A percentile compares a stretch with the other conserved stretches of the same genome.
Evolutionary conservation across 1,284 basidiomycete species (phyloP).

Genomic region (Trichosporon inkin): DNA sequence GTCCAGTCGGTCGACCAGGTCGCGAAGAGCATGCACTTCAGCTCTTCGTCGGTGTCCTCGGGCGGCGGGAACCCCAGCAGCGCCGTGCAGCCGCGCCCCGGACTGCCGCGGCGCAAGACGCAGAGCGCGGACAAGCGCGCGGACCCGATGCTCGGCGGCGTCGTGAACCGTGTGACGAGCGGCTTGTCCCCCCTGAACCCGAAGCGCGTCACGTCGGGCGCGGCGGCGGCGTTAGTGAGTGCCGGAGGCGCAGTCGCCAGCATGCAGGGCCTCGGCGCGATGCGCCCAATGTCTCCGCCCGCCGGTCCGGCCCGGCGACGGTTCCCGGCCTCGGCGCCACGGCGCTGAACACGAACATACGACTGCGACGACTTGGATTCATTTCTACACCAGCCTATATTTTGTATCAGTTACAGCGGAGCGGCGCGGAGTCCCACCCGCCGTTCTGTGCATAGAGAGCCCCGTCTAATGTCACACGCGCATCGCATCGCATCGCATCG

Average conservation of each 20-base stretch:
- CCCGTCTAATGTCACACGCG: too few relatives aligned
- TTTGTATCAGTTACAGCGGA: too few relatives aligned
- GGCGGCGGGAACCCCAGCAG: neutral
- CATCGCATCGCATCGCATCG: too few relatives aligned
- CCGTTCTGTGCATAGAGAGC: too few relatives aligned
- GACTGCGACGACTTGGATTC: too few relatives aligned
- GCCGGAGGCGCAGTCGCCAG: conserved; percentile 45
- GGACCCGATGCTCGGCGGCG: conserved; percentile 12
- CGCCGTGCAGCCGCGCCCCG: neutral
- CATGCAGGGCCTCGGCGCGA: conserved; percentile 35
- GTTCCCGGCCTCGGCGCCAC: neutral
- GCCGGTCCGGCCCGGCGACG: neutral
- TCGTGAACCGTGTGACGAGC: conserved; percentile 13
- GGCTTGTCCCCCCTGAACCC: conserved; percentile 47
- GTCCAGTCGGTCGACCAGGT: conserved; percentile 29
- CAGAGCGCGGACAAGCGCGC: conserved; percentile 17
- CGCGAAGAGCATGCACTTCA: conserved; percentile 32
- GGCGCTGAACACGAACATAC: neutral
- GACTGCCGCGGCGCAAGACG: conserved; percentile 20
- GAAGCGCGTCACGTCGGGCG: conserved; percentile 27
- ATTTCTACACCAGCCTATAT: too few relatives aligned
- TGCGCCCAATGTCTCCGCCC: conserved; percentile 38
- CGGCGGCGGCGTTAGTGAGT: conserved; percentile 24
- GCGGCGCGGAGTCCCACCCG: too few relatives aligned
- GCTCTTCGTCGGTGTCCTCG: conserved; percentile 38